phyloP scores from a whole-genome alignment of 768 basidiomycete genomes.

The Hygrocybe punicea region DNA sequence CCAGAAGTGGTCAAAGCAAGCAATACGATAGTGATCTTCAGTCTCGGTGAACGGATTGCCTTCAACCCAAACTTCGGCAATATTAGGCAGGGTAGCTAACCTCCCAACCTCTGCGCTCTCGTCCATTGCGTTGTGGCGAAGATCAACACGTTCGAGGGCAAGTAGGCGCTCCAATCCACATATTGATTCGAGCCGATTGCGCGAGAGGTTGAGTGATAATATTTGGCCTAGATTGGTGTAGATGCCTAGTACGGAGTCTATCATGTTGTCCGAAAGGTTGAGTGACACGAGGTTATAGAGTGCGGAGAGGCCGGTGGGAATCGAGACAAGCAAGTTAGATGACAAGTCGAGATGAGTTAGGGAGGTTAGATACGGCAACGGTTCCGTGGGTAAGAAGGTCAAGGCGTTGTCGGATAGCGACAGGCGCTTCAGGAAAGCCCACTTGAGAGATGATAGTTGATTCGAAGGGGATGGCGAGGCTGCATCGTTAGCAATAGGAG shows the following conservation, averaged over 20 bases:
- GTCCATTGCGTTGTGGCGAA: constrained; percentile 73
- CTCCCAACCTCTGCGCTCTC: constrained; percentile 85
- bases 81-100: constrained; percentile 72
- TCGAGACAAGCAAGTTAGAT: constrained; percentile 83
- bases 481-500: constrained; percentile 1
- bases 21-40: constrained; percentile 70
- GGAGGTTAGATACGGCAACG: constrained; percentile 63
- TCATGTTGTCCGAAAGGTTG: constrained; percentile 96
- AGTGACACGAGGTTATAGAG: constrained; percentile 84
- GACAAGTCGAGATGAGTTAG: constrained; percentile 86
- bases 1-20: constrained; percentile 81
- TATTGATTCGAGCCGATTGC: constrained; percentile 90
- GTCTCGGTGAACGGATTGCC: constrained; percentile 78
- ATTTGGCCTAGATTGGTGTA: constrained; percentile 78
- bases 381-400: constrained; percentile 71
- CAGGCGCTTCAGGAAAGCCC: constrained; percentile 73
- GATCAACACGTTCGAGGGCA: constrained; percentile 80
- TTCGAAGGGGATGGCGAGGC: constrained; percentile 30
- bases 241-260: constrained; percentile 90
- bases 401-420: constrained; percentile 77
- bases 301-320: constrained; percentile 71
- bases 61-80: constrained; percentile 76
- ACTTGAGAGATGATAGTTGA: constrained; percentile 57
- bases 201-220: constrained; percentile 71
- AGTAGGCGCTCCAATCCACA: constrained; percentile 90